These are phyloP conservation scores for Geotrichum candidum DNA, from an alignment of 1,139 yeast species.

Conservation along the genomic window DNA sequence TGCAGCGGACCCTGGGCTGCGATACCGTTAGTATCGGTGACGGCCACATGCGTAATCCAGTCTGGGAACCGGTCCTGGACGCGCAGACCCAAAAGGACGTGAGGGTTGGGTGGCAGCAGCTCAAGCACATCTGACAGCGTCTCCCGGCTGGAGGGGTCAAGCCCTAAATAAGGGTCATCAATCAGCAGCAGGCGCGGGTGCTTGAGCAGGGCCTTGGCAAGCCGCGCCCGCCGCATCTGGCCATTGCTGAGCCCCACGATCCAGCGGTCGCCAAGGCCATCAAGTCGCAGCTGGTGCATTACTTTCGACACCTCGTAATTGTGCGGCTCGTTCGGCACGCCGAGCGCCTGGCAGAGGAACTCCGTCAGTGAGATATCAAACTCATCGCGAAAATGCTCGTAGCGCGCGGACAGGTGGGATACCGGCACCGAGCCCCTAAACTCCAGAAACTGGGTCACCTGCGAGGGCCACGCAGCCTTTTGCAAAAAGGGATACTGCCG, in stretches of 20 bases:
- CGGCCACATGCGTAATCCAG: constrained; percentile 72
- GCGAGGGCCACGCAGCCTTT: constrained; percentile 40
- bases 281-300: constrained; percentile 49
- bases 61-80: constrained; percentile 67
- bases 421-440: constrained; percentile 55
- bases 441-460: constrained; percentile 49
- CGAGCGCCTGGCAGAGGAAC: constrained; percentile 43
- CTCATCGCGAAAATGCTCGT: constrained; percentile 78
- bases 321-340: constrained; percentile 24
- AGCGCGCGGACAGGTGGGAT: constrained; percentile 81
- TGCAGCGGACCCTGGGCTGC: constrained; percentile 43
- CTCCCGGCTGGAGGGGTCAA: constrained; percentile 68
- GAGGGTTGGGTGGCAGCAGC: constrained; percentile 36
- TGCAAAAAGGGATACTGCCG: constrained; percentile 52
- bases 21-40: constrained; percentile 53
- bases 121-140: constrained; percentile 51
- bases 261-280: constrained; percentile 61
- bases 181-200: constrained; percentile 63
- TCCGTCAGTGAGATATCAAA: constrained; percentile 69
- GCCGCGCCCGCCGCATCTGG: constrained; percentile 81
- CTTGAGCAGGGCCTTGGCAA: constrained; percentile 65
- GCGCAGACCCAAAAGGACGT: constrained; percentile 67
- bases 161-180: constrained; percentile 89
- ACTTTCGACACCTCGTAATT: constrained; percentile 36
- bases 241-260: constrained; percentile 88